Conservation (phyloP, 352 stramenopile species). For the Elongisporangium prolatum region DNA sequence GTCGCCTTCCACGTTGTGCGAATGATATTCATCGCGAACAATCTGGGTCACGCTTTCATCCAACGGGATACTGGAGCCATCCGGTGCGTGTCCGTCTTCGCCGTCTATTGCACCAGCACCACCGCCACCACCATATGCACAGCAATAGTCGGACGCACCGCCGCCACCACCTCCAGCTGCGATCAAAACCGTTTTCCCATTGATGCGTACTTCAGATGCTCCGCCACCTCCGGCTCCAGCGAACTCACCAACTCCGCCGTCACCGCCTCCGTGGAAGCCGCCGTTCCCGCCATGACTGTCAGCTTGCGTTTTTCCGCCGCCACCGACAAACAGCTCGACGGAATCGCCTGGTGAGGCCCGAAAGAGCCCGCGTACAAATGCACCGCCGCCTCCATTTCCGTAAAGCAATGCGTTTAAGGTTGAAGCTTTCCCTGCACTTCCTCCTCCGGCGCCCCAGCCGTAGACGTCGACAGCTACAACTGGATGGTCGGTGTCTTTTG, state of each 20-base stretch:
- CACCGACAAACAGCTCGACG: conserved; percentile 59
- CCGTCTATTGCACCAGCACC: conserved; percentile 28
- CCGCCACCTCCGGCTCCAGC: conserved; percentile 61
- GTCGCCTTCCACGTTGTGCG: conserved; percentile 42
- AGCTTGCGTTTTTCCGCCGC: conserved; percentile 24
- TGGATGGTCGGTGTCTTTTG: conserved; percentile 16
- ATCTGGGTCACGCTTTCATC: conserved; percentile 23
- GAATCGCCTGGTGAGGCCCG: conserved; percentile 32
- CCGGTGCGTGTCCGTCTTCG: conserved; percentile 34
- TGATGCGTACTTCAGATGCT: conserved; percentile 43
- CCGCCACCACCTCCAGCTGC: conserved; percentile 68
- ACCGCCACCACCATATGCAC: conserved; percentile 61
- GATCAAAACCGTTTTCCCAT: conserved; percentile 44
- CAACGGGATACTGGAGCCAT: conserved; percentile 31
- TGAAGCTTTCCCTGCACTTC: conserved; percentile 29
- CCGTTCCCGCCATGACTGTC: conserved; percentile 19
- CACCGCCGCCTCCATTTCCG: conserved; percentile 60
- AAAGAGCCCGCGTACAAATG: conserved; percentile 60
- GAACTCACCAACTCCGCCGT: conserved; percentile 49
- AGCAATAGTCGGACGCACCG: conserved; percentile 73
- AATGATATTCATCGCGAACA: conserved; percentile 54
- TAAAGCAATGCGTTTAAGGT: conserved; percentile 2
- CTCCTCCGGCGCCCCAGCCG: conserved; percentile 72
- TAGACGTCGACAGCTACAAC: conserved; percentile 68
- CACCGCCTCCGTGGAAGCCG: conserved; percentile 65